Evolutionary conservation across 2,329 filamentous ascomycete species (phyloP).

Genomic region (Hymenoscyphus repandus): DNA sequence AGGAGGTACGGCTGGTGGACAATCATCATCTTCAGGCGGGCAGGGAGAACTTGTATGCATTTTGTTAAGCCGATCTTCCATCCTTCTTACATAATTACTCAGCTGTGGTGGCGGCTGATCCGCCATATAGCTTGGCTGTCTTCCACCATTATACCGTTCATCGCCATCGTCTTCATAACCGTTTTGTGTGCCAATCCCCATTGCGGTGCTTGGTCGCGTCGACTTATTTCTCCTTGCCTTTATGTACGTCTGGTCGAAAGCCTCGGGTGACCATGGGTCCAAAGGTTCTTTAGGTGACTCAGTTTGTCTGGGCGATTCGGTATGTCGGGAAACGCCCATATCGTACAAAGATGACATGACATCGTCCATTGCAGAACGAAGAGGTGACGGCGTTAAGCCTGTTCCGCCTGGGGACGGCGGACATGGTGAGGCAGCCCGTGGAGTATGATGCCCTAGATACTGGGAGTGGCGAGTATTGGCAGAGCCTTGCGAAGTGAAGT

Average conservation of each 20-base stretch:
- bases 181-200: slow-evolving; percentile 57
- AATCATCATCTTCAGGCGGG: slow-evolving; percentile 15
- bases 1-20: slow-evolving; percentile 33
- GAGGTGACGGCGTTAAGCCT: slow-evolving; percentile 79
- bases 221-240: slow-evolving; percentile 30
- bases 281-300: slow-evolving; percentile 53
- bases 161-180: slow-evolving; percentile 46
- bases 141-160: slow-evolving; percentile 15
- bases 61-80: slow-evolving; percentile 69
- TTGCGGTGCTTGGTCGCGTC: slow-evolving; percentile 63
- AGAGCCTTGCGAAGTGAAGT: slow-evolving; percentile 25
- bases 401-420: slow-evolving; percentile 63
- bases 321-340: slow-evolving; percentile 51
- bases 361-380: slow-evolving; percentile 94
- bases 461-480: slow-evolving; percentile 37
- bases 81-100: slow-evolving; percentile 82
- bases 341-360: slow-evolving; percentile 93
- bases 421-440: slow-evolving; percentile 55
- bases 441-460: slow-evolving; percentile 44
- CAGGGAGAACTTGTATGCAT: slow-evolving; percentile 25
- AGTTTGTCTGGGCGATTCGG: slow-evolving; percentile 40
- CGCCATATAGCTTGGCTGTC: slow-evolving; percentile 35
- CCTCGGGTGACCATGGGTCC: slow-evolving; percentile 87
- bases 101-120: slow-evolving; percentile 63
- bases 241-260: slow-evolving; percentile 53